Evolutionary conservation across 1,139 yeast species (phyloP).

Genomic region (Yamadazyma jaroonii): DNA sequence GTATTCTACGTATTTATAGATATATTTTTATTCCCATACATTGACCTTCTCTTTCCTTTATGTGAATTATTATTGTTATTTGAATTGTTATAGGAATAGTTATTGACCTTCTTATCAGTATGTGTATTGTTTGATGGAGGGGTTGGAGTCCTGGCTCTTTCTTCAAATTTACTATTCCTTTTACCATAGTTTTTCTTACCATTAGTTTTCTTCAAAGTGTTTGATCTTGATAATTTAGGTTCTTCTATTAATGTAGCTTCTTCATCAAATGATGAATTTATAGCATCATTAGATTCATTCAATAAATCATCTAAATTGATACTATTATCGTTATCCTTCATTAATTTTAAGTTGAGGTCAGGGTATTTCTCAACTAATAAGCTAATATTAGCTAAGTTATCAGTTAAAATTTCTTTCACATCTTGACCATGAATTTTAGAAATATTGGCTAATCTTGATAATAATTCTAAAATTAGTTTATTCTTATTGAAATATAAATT

Average conservation of each 20-base stretch:
- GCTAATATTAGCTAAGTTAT: constrained; percentile 29
- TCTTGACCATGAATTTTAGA: constrained; percentile 51
- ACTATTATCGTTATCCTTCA: constrained; percentile 29
- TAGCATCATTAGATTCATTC: constrained; percentile 32
- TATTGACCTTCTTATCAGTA: constrained; percentile 10
- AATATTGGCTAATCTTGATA: constrained; percentile 42
- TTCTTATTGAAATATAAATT: constrained; percentile 47
- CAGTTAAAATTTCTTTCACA: constrained; percentile 32
- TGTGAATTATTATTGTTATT: constrained; percentile 3
- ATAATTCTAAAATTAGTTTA: constrained; percentile 42
- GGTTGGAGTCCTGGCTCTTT: constrained; percentile 24
- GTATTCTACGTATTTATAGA: constrained; percentile 7
- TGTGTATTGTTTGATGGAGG: constrained; percentile 20
- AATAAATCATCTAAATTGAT: constrained; percentile 36
- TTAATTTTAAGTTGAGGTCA: constrained; percentile 23
- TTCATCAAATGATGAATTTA: constrained; percentile 36
- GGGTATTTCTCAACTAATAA: constrained; percentile 34
- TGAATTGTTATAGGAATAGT: constrained; percentile 2
- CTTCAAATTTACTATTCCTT: constrained; percentile 16
- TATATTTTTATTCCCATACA: constrained; percentile 15
- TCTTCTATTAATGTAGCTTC: constrained; percentile 31
- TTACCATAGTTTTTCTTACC: constrained; percentile 14
- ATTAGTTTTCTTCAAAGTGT: constrained; percentile 23
- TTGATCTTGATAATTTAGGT: constrained; percentile 24
- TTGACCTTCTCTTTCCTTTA: constrained; percentile 16